Percentiles rank a stretch among this genome's conserved stretches.
phyloP scores from a whole-genome alignment of 192 early-diverging fungal genomes.

The Linnemannia elongata region DNA sequence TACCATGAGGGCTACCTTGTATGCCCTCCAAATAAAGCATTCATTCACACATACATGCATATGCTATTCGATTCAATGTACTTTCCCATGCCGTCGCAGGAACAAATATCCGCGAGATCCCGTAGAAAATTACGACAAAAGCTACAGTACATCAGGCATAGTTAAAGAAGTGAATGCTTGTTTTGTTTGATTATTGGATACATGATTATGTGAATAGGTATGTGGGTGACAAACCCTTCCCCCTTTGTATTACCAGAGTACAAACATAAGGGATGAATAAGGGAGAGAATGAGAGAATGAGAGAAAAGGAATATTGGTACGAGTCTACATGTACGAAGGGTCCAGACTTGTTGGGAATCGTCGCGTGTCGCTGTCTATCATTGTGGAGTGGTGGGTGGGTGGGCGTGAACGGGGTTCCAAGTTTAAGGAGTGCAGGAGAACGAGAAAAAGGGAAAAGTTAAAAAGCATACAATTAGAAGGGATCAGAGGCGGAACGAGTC shows the following conservation, averaged over 20 bases:
- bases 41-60: no score
- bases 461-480: background rate
- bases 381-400: background rate
- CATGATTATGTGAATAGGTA: no score
- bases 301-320: background rate
- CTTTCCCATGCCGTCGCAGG: background rate
- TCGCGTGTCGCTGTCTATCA: constrained; percentile 22
- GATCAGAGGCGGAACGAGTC: background rate
- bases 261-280: background rate
- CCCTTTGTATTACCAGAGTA: constrained; percentile 1
- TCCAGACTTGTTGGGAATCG: constrained; percentile 31
- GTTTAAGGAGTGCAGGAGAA: background rate
- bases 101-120: background rate
- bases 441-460: background rate
- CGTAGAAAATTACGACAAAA: background rate
- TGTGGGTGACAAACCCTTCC: background rate
- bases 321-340: constrained; percentile 28
- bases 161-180: no score
- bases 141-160: background rate
- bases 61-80: background rate
- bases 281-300: background rate
- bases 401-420: background rate
- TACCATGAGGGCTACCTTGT: background rate
- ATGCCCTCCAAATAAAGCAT: background rate
- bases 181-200: no score